These are phyloP conservation scores for Auricularia heimuer DNA, from an alignment of 768 basidiomycete species.

Conservation along the genomic window DNA sequence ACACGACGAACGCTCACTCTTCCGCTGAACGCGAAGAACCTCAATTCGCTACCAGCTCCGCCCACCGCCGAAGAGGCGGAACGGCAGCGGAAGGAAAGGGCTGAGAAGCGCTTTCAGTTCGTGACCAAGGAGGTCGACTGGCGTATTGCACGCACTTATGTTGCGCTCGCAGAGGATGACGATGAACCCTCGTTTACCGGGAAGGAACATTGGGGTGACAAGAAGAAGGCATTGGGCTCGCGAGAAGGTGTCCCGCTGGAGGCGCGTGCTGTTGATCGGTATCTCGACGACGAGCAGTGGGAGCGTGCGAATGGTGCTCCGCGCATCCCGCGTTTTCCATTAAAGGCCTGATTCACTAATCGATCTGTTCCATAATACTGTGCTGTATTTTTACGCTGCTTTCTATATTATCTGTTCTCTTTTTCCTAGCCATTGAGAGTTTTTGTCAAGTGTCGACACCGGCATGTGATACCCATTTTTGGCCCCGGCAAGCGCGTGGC, in stretches of 20 bases:
- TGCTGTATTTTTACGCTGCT: too few relatives aligned
- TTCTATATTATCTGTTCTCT: too few relatives aligned
- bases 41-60: conserved; percentile 16
- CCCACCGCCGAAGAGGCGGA: conserved; percentile 13
- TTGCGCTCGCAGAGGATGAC: conserved; percentile 46
- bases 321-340: not conserved
- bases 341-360: not conserved
- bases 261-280: conserved; percentile 43
- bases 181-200: conserved; percentile 8
- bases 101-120: conserved; percentile 50
- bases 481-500: too few relatives aligned
- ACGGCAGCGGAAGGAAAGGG: conserved; percentile 30
- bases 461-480: too few relatives aligned
- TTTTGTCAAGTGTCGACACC: too few relatives aligned
- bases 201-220: conserved; percentile 7
- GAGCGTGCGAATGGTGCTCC: conserved; percentile 23
- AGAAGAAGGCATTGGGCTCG: conserved; percentile 5
- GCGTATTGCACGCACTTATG: conserved; percentile 58
- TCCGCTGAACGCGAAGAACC: conserved; percentile 32
- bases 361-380: too few relatives aligned
- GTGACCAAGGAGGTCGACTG: conserved; percentile 63
- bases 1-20: conserved; percentile 50
- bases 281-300: conserved; percentile 65
- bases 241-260: conserved; percentile 25
- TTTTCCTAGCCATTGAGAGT: too few relatives aligned